Percentiles rank a stretch among this genome's conserved stretches.
Conservation (phyloP, 768 basidiomycete genomes). For the Pleurotus tuoliensis region DNA sequence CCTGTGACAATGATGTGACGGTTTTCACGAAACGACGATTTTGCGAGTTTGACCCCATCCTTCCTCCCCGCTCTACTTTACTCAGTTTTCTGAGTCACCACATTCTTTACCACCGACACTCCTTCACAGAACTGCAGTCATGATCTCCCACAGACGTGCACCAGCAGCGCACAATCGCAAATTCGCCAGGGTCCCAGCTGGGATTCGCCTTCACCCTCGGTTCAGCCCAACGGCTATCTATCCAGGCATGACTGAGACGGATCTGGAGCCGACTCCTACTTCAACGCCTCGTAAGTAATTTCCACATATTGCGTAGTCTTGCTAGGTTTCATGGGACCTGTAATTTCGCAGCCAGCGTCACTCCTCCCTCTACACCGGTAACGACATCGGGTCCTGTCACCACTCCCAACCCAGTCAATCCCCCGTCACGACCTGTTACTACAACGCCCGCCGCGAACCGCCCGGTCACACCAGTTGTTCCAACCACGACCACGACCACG, state of each 20-base stretch:
- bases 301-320: too few species aligned
- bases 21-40: neutral
- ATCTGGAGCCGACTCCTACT: too few species aligned
- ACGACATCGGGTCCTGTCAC: neutral
- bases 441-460: neutral
- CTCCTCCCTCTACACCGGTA: neutral
- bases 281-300: too few species aligned
- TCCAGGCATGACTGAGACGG: neutral
- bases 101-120: conserved; percentile 3
- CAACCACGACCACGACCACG: neutral
- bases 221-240: conserved; percentile 3
- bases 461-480: neutral
- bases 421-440: neutral
- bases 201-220: neutral
- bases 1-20: neutral
- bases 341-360: neutral
- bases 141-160: neutral
- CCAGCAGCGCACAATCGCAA: conserved; percentile 1
- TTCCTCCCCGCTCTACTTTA: neutral
- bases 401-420: neutral
- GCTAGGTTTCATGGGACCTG: too few species aligned
- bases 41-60: neutral
- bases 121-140: neutral
- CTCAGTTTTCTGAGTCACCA: conserved; percentile 1
- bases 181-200: conserved; percentile 3